Evolutionary conservation across 2,329 filamentous ascomycete species (phyloP).

Genomic region (Fusarium longipes): DNA sequence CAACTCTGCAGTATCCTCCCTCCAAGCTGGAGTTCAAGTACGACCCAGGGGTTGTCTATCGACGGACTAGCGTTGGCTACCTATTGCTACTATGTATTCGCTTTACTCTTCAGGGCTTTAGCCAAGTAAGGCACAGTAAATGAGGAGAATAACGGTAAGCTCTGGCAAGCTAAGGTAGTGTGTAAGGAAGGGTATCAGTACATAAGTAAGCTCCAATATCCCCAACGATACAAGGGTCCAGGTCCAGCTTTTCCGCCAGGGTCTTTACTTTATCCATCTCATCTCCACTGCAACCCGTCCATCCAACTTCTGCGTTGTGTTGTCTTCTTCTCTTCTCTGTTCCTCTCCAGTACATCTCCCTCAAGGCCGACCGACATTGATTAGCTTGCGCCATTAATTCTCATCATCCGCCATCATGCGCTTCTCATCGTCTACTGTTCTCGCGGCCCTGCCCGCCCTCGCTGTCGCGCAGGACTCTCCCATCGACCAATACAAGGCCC

Average conservation of each 20-base stretch:
- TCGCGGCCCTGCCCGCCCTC: slow-evolving; percentile 68
- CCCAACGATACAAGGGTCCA: slow-evolving; percentile 44
- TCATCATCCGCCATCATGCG: slow-evolving; percentile 61
- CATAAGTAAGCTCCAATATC: slow-evolving; percentile 29
- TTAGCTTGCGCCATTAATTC: slow-evolving; percentile 6
- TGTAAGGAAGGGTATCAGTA: not conserved
- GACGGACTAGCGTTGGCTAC: not conserved
- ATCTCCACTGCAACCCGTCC: slow-evolving; percentile 41
- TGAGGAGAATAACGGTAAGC: not conserved
- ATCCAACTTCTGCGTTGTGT: slow-evolving; percentile 27
- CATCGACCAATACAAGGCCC: slow-evolving; percentile 69
- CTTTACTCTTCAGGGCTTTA: not conserved
- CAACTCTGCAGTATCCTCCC: not conserved
- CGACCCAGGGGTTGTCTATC: not conserved
- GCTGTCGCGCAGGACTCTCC: slow-evolving; percentile 63
- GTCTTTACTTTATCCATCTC: slow-evolving; percentile 34
- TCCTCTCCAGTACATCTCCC: slow-evolving; percentile 12
- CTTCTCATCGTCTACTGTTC: slow-evolving; percentile 62
- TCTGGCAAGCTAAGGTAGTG: not conserved
- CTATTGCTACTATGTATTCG: not conserved
- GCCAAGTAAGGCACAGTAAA: not conserved
- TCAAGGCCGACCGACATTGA: slow-evolving; percentile 4
- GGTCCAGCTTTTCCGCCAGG: slow-evolving; percentile 39
- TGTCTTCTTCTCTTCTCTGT: slow-evolving; percentile 26
- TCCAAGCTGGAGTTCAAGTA: not conserved